These are phyloP conservation scores for Phytomonas francai DNA, from an alignment of 208 protist species.

Conservation along the genomic window DNA sequence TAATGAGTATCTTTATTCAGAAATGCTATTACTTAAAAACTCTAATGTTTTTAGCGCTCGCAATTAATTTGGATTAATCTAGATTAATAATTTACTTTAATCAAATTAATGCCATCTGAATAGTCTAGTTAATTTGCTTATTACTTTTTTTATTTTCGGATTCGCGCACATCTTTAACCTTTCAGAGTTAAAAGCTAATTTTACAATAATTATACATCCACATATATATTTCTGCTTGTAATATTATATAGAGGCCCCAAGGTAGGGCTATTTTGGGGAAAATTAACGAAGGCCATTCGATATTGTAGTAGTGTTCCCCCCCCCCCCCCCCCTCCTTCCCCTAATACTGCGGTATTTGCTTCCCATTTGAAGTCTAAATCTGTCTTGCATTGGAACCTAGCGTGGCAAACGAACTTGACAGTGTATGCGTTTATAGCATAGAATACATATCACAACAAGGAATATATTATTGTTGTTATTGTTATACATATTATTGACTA, in stretches of 20 bases:
- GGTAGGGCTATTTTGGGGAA: neutral
- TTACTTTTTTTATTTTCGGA: neutral
- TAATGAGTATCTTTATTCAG: neutral
- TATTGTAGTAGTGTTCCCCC: neutral
- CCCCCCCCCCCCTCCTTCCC: too few relatives aligned
- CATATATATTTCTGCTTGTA: neutral
- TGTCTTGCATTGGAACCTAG: neutral
- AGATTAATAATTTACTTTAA: neutral
- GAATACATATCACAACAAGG: neutral
- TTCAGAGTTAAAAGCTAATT: neutral
- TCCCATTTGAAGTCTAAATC: neutral
- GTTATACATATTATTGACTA: neutral
- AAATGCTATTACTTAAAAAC: neutral
- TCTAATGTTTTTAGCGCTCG: neutral
- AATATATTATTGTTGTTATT: neutral
- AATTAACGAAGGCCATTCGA: neutral
- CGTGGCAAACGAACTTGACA: neutral
- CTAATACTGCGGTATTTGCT: neutral
- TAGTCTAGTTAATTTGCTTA: neutral
- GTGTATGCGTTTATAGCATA: conserved; percentile 1
- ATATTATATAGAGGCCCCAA: neutral
- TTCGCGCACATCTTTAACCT: neutral
- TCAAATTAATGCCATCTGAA: neutral
- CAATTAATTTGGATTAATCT: neutral
- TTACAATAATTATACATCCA: neutral